Evolutionary conservation across 805 yeast genomes (phyloP), one percentile per base, ranked within the genome.

Genomic region (Allodekkera sacchari): DNA sequence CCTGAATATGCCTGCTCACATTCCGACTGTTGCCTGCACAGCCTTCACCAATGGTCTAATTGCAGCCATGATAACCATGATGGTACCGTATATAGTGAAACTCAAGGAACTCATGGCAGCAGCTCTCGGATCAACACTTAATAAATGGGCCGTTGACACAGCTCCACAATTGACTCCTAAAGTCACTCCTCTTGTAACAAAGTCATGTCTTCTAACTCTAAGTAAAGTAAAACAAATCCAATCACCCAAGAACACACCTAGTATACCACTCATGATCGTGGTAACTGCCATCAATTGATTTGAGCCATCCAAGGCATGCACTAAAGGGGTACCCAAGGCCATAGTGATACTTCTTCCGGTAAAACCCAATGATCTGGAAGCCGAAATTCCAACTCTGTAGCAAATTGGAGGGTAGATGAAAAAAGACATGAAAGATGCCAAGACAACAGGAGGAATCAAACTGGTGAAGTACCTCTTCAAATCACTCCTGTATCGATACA

Each of bases 131-230:
- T 82, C 87, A 20, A 67, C 66, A 18, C 71, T 70, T 22, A 83
- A 54, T 28, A 83, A 56, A 52, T 79, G 80, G 0, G 89, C 88
- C 3, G 94, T 80, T 4, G 87, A 83, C 31, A 83, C 79, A 1
- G 94, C 94, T 7, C 88, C 84, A 47, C 88, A 80, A 47, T 78
- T 79, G 31, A 79, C 67, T 4, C 94, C 94, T 30, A 81, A 55
- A 1, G 85, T 75, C 13, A 82, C 73, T 3, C 94, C 94, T 39
- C 87, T 56, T 0, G 85, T 77, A 6, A 83, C 77, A 47, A 70
- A 82, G 49, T 83, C 92, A 43, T 71, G 68, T 19, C 66, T 64
- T 6, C 72, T 63, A 6, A 83, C 63, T 23, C 77, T 48, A 19
- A 80, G 48, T 14, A 61, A 40, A 20, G 40, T 45, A 22, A 59